These are phyloP conservation scores for Pichia scutulata DNA, from an alignment of 805 yeast genomes.

Conservation along the genomic window DNA sequence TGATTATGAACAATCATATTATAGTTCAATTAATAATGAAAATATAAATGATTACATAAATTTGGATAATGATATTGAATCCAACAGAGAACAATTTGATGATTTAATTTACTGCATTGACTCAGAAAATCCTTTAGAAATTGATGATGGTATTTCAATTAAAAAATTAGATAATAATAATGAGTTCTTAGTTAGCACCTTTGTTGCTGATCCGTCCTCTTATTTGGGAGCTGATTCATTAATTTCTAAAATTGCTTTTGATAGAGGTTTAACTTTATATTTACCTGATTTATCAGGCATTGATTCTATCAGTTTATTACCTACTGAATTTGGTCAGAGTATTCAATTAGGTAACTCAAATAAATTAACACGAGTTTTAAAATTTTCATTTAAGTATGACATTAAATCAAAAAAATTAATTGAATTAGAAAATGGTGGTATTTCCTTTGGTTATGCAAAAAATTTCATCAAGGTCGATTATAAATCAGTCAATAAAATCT, in stretches of 20 bases:
- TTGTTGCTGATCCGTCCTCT: constrained; percentile 85
- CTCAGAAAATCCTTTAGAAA: constrained; percentile 70
- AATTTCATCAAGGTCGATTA: constrained; percentile 56
- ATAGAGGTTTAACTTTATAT: constrained; percentile 60
- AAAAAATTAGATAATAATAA: constrained; percentile 17
- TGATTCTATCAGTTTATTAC: constrained; percentile 55
- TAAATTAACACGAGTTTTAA: constrained; percentile 35
- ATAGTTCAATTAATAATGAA: constrained; percentile 22
- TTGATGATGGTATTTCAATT: constrained; percentile 88
- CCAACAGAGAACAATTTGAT: constrained; percentile 33
- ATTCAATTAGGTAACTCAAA: constrained; percentile 43
- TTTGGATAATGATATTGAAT: constrained; percentile 12
- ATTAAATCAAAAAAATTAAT: constrained; percentile 14
- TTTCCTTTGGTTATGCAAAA: constrained; percentile 35
- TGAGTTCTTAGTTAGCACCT: constrained; percentile 48
- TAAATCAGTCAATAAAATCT: constrained; percentile 47
- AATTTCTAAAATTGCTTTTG: constrained; percentile 49
- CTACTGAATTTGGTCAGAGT: constrained; percentile 40
- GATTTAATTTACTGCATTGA: constrained; percentile 76
- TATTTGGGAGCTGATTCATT: constrained; percentile 34
- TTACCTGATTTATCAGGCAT: constrained; percentile 45
- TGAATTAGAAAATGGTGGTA: constrained; percentile 18
- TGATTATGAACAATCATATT: constrained; percentile 37
- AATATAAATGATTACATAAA: constrained; percentile 15
- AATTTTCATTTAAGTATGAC: constrained; percentile 31